Evolutionary conservation across 2,329 filamentous ascomycete genomes (phyloP).

Genomic region (Clarireedia monteithiana): DNA sequence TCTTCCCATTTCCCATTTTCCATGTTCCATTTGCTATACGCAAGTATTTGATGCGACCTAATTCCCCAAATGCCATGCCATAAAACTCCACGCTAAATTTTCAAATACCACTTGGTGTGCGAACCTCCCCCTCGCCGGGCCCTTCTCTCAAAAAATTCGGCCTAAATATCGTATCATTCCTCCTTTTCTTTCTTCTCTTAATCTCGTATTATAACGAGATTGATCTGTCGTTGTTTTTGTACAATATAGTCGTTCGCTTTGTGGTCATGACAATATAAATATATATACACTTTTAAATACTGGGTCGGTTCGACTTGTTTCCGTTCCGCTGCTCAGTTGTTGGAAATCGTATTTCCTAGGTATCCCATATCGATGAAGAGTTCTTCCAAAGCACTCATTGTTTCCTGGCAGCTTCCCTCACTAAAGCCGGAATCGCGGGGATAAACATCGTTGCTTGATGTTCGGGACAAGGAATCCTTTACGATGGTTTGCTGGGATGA

Average conservation of each 20-base stretch:
- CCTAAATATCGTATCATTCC: background rate
- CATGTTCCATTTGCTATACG: too few species aligned
- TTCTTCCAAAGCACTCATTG: slow-evolving; percentile 35
- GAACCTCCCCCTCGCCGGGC: background rate
- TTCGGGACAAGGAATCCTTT: slow-evolving; percentile 10
- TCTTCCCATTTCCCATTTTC: too few species aligned
- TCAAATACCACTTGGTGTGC: background rate
- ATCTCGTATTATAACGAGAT: background rate
- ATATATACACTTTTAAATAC: background rate
- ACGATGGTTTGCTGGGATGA: slow-evolving; percentile 16
- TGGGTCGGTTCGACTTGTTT: background rate
- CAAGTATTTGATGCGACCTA: background rate
- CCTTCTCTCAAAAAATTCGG: background rate
- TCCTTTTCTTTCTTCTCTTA: too few species aligned
- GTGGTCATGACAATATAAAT: background rate
- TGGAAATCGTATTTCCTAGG: slow-evolving; percentile 36
- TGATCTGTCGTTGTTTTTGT: background rate
- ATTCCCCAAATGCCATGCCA: background rate
- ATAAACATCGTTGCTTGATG: slow-evolving; percentile 9
- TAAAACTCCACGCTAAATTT: background rate
- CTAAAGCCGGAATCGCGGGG: slow-evolving; percentile 2
- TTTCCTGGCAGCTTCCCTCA: background rate
- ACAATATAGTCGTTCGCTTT: background rate
- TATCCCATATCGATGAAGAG: slow-evolving; percentile 44
- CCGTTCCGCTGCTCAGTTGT: slow-evolving; percentile 6